Evolutionary conservation across 2,329 filamentous ascomycete genomes (phyloP).

Genomic region (Epichloe aotearoae): DNA sequence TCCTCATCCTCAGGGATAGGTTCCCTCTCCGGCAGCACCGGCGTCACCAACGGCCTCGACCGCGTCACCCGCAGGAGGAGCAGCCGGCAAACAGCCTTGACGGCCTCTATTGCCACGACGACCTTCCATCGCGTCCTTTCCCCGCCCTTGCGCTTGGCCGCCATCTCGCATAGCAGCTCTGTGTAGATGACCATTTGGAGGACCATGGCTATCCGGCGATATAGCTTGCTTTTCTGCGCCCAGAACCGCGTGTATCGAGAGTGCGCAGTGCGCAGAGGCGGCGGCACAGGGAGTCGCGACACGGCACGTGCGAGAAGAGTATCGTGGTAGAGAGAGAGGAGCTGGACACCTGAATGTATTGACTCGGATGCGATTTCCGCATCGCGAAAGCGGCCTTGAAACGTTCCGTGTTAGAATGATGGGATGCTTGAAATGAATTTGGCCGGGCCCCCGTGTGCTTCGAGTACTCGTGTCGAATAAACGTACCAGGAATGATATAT

Average conservation of each 20-base stretch:
- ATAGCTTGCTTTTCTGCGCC: slow-evolving; percentile 51
- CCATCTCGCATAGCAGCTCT: slow-evolving; percentile 95
- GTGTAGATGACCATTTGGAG: slow-evolving; percentile 90
- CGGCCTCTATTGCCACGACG: slow-evolving; percentile 67
- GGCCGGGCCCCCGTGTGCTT: too few relatives aligned
- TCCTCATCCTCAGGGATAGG: slow-evolving; percentile 48
- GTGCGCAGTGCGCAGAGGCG: slow-evolving; percentile 43
- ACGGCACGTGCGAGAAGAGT: slow-evolving; percentile 59
- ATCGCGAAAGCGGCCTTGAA: slow-evolving; percentile 65
- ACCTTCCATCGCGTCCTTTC: slow-evolving; percentile 74
- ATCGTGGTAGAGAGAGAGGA: slow-evolving; percentile 89
- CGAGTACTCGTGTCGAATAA: not conserved
- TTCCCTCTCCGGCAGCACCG: slow-evolving; percentile 76
- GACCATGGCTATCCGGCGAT: slow-evolving; percentile 67
- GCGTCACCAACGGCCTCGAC: slow-evolving; percentile 67
- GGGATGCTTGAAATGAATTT: not conserved
- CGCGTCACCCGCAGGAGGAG: slow-evolving; percentile 72
- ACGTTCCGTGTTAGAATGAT: not conserved
- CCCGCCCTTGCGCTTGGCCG: slow-evolving; percentile 72
- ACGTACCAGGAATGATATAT: slow-evolving; percentile 77
- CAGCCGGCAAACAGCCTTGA: slow-evolving; percentile 77
- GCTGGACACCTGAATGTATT: slow-evolving; percentile 74
- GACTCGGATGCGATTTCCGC: slow-evolving; percentile 92
- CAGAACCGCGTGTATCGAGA: slow-evolving; percentile 56
- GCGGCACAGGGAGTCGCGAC: slow-evolving; percentile 43